phyloP scores from a whole-genome alignment of 2,329 filamentous ascomycete genomes.

The Pseudopyricularia cyperi region DNA sequence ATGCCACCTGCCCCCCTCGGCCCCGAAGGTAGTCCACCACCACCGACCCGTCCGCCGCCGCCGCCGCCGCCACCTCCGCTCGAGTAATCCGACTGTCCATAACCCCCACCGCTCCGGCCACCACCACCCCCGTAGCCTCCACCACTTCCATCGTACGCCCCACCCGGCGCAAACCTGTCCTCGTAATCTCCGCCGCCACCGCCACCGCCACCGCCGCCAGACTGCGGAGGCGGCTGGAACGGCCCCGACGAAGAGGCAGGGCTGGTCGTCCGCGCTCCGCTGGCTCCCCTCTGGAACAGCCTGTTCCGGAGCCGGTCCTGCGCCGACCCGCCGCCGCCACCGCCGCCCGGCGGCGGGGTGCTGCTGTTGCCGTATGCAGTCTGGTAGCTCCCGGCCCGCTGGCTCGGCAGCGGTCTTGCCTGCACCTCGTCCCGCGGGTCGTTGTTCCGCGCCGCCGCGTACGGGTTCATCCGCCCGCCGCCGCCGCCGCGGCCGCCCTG shows the following conservation, averaged over 20 bases:
- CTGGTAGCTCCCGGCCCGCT: constrained; percentile 66
- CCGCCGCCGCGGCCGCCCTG: constrained; percentile 10
- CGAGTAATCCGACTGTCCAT: constrained; percentile 26
- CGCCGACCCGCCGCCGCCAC: constrained; percentile 40
- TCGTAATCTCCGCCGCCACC: constrained; percentile 26
- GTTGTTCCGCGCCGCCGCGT: constrained; percentile 9
- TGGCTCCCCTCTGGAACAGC: constrained; percentile 50
- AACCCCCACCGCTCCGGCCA: constrained; percentile 23
- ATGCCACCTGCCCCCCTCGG: constrained; percentile 25
- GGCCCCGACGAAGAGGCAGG: constrained; percentile 30
- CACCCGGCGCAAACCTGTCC: constrained; percentile 31
- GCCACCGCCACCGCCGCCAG: constrained; percentile 8
- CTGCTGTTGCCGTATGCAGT: constrained; percentile 21
- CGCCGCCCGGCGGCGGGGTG: constrained; percentile 10
- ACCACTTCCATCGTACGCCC: constrained; percentile 24
- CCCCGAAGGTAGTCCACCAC: constrained; percentile 21
- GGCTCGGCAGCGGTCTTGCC: constrained; percentile 55
- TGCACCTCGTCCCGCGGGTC: constrained; percentile 22
- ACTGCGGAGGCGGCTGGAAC: constrained; percentile 28
- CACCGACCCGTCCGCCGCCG: constrained; percentile 5
- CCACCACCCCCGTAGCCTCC: constrained; percentile 15
- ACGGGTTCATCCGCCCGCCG: constrained; percentile 18
- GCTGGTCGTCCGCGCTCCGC: constrained; percentile 42
- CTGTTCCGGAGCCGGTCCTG: constrained; percentile 74
- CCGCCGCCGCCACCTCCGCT: constrained; percentile 19